These are phyloP conservation scores for Aegle marmelos DNA, from an alignment of 345 rosid genomes.

Conservation along the genomic window DNA sequence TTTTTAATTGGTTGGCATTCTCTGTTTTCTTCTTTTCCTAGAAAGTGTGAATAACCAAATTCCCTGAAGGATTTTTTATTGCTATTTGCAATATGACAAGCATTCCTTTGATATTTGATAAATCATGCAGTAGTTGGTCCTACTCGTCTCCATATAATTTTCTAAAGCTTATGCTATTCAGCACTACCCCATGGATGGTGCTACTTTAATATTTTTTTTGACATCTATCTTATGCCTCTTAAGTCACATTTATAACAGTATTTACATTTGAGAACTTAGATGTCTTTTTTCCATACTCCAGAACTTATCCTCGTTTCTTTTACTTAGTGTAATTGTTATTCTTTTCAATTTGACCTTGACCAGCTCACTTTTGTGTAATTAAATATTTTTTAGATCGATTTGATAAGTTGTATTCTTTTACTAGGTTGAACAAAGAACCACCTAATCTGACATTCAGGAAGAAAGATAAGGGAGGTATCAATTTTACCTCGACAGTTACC, in stretches of 20 bases:
- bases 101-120: background rate
- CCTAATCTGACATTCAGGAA: conserved; percentile 96
- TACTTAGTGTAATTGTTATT: too few relatives aligned
- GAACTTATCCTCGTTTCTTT: too few relatives aligned
- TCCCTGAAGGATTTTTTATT: background rate
- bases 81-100: background rate
- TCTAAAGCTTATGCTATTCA: background rate
- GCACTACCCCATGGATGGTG: background rate
- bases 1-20: background rate
- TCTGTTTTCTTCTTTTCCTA: background rate
- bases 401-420: conserved; percentile 7
- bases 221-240: background rate
- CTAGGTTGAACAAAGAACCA: conserved; percentile 97
- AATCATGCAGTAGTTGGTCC: background rate
- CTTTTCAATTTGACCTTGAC: too few relatives aligned
- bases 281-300: too few relatives aligned
- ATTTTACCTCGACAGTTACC: conserved; percentile 81
- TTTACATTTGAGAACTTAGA: background rate
- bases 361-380: background rate
- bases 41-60: background rate
- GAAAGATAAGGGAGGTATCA: conserved; percentile 98
- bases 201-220: background rate
- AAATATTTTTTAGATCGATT: background rate
- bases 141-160: background rate
- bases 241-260: background rate